These are phyloP conservation scores for Protoeuglena noctilucae DNA, from an alignment of 139 green algal genomes.

Conservation along the genomic window DNA sequence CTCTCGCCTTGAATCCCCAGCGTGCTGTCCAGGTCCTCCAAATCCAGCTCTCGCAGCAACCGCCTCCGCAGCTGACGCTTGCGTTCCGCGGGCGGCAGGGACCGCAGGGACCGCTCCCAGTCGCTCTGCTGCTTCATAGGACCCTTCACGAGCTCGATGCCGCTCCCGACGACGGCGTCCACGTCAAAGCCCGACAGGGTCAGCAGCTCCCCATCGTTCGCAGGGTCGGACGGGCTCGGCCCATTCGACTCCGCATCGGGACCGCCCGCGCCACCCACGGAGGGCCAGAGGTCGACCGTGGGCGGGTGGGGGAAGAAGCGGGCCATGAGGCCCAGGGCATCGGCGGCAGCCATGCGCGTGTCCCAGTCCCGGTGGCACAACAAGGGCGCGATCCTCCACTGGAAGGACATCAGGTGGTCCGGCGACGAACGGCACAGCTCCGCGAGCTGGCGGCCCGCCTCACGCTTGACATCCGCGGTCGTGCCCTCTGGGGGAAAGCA, in stretches of 20 bases:
- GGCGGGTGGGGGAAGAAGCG: conserved; percentile 47
- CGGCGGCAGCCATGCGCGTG: conserved; percentile 45
- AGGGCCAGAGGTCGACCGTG: conserved; percentile 20
- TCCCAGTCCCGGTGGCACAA: conserved; percentile 66
- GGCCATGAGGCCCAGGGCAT: conserved; percentile 55
- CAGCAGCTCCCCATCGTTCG: background rate
- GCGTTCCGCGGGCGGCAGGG: background rate
- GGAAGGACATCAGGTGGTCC: background rate
- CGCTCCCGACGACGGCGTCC: background rate
- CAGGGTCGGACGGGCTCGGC: background rate
- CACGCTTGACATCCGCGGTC: background rate
- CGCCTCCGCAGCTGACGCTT: background rate
- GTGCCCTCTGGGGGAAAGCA: background rate
- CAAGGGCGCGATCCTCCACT: conserved; percentile 33
- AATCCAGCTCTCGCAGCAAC: background rate
- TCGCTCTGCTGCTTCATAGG: background rate
- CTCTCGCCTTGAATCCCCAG: background rate
- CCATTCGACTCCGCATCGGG: background rate
- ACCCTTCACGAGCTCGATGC: background rate
- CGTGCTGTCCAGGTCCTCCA: background rate
- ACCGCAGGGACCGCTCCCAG: background rate
- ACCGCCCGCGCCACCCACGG: conserved; percentile 7
- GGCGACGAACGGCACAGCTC: background rate
- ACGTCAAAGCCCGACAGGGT: background rate
- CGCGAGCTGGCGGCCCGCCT: background rate